phyloP scores from a whole-genome alignment of 2,329 filamentous ascomycete species.

The Proliferodiscus dingleyae region DNA sequence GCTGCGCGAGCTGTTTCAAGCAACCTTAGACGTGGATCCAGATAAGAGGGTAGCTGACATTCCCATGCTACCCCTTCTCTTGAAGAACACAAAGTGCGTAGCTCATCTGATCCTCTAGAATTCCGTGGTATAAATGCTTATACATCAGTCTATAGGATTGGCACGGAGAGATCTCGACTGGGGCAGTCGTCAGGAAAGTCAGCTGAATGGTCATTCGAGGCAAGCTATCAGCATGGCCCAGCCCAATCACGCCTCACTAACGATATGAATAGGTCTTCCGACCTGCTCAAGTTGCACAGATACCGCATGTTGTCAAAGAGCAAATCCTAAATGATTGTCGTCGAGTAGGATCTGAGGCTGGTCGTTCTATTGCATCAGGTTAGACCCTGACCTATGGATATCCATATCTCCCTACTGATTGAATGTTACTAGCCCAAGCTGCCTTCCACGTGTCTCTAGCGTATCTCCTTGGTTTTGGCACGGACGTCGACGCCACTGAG shows the following conservation, averaged over 20 bases:
- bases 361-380: not conserved
- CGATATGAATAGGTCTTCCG: not conserved
- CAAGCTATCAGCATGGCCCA: not conserved
- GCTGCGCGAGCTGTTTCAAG: not conserved
- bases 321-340: not conserved
- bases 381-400: not conserved
- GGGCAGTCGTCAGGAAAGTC: not conserved
- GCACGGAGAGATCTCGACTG: not conserved
- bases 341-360: not conserved
- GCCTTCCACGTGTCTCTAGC: not conserved
- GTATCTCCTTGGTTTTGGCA: not conserved
- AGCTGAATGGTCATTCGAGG: not conserved
- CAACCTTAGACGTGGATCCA: not conserved
- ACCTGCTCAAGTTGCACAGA: not conserved
- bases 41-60: not conserved
- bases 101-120: not conserved
- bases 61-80: not conserved
- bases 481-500: not conserved
- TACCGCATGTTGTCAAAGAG: not conserved
- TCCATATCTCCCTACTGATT: not conserved
- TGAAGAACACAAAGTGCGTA: not conserved
- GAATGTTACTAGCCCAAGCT: not conserved
- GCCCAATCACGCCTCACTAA: not conserved
- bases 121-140: not conserved
- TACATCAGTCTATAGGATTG: not conserved